Evolutionary conservation across 1,284 basidiomycete genomes (phyloP), one percentile per base, ranked within the genome.

Genomic region (Sanghuangporus weigelae): DNA sequence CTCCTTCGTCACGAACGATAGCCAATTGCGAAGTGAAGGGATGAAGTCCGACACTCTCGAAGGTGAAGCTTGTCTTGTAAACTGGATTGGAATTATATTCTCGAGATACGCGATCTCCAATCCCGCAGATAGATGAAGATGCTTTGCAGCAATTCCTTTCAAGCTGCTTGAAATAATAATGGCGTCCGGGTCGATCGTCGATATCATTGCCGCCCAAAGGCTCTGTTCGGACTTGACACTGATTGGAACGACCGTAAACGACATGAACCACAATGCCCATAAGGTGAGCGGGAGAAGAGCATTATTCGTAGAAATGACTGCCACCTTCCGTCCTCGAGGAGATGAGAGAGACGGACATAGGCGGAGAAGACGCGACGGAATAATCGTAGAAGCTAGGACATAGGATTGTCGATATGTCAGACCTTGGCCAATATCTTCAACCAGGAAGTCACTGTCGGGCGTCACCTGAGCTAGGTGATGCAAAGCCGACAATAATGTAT

Each of bases 201-300:
- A 26, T 31, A 60, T 38, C 21, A 48, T 48, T 7, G 44, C 46
- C 16, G 23, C 16, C 59, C 59, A 60, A 7, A 60, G 31, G 4
- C 19, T 10, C 31, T 42, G 59, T n/a, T 60, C 59, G 16, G 48
- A 39, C 23, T 49, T 60, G 16, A 53, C 44, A 36, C 46, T 50
- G 59, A 60, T 42, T 21, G 48, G 59, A 21, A 50, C 48, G n/a
- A 53, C 49, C 14, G 36, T 35, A 31, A 53, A 23, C 19, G 46
- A 53, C 44, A 60, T 26, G 38, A 39, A 39, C 59, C 59, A 60
- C 16, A 46, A 50, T 19, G 59, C 26, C 59, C 59, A 60, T 16
- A 60, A 36, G 10, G 44, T 40, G 14, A 60, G 44, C 12, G 59
- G 59, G 31, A 60, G 21, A n/a, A 60, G 46, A 10, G 46, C 11